phyloP scores from a whole-genome alignment of 495 filamentous ascomycete species.

The Podospora fimiseda region DNA sequence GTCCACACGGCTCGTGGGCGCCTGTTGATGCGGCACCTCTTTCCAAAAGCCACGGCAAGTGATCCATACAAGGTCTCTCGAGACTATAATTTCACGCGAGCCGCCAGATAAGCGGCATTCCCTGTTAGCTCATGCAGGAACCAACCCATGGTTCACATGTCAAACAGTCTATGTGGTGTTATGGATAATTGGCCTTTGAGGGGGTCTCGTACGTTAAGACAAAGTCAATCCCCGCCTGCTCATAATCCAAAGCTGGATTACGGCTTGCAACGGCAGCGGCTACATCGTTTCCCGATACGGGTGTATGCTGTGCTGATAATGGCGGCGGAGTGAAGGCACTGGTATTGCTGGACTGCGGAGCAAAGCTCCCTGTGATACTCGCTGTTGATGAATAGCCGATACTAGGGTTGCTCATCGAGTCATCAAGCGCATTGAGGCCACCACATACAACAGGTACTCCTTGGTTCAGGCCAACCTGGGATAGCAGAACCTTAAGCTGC shows the following conservation, averaged over 20 bases:
- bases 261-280: constrained; percentile 14
- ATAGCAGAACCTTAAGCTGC: constrained; percentile 66
- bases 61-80: constrained; percentile 91
- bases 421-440: constrained; percentile 38
- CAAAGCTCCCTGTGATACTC: constrained; percentile 38
- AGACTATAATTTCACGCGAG: constrained; percentile 51
- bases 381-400: constrained; percentile 34
- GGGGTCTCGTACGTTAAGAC: constrained; percentile 79
- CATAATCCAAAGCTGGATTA: constrained; percentile 62
- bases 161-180: too few species aligned
- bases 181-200: constrained; percentile 58
- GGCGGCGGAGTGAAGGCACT: constrained; percentile 16
- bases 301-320: constrained; percentile 3
- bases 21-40: constrained; percentile 47
- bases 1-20: constrained; percentile 53
- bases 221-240: constrained; percentile 89
- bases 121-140: too few species aligned
- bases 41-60: constrained; percentile 72
- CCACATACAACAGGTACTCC: constrained; percentile 46
- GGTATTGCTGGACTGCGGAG: constrained; percentile 26
- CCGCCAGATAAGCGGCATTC: constrained; percentile 7
- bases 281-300: constrained; percentile 12
- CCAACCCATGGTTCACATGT: too few species aligned
- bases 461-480: constrained; percentile 30
- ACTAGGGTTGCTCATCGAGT: constrained; percentile 39